These are phyloP conservation scores for Thuja plicata DNA, from an alignment of 83 land plant genomes.

Conservation along the genomic window DNA sequence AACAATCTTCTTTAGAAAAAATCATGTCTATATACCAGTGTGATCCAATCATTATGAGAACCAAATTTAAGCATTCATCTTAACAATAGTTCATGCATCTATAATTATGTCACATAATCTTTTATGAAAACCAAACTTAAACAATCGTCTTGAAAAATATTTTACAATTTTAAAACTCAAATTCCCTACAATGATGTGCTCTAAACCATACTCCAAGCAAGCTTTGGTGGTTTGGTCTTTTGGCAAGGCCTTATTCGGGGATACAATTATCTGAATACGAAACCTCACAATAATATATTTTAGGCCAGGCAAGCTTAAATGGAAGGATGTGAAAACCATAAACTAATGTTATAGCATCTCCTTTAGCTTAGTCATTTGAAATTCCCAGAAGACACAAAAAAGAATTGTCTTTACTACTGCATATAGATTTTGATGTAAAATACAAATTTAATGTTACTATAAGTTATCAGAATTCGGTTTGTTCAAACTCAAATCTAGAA, in stretches of 20 bases:
- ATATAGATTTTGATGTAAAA: background rate
- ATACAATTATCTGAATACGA: too few species aligned
- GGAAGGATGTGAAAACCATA: background rate
- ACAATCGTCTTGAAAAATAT: background rate
- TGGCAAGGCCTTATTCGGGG: too few species aligned
- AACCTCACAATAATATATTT: background rate
- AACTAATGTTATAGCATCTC: background rate
- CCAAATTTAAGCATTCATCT: too few species aligned
- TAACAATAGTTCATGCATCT: too few species aligned
- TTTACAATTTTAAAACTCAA: background rate
- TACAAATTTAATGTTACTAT: background rate
- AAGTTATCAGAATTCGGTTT: background rate
- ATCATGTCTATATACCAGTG: too few species aligned
- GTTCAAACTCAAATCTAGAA: background rate
- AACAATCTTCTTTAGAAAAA: too few species aligned
- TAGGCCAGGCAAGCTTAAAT: background rate
- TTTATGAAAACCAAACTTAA: too few species aligned
- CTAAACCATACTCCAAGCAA: background rate
- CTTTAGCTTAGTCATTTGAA: too few species aligned
- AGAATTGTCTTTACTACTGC: background rate
- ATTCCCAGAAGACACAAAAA: background rate
- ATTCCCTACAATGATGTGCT: background rate
- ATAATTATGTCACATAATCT: too few species aligned
- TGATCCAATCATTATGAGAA: too few species aligned
- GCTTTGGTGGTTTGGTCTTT: too few species aligned